A percentile compares a stretch with the other conserved stretches of the same genome.
phyloP scores from a whole-genome alignment of 2,329 filamentous ascomycete species.

The Stagonosporopsis tanaceti region DNA sequence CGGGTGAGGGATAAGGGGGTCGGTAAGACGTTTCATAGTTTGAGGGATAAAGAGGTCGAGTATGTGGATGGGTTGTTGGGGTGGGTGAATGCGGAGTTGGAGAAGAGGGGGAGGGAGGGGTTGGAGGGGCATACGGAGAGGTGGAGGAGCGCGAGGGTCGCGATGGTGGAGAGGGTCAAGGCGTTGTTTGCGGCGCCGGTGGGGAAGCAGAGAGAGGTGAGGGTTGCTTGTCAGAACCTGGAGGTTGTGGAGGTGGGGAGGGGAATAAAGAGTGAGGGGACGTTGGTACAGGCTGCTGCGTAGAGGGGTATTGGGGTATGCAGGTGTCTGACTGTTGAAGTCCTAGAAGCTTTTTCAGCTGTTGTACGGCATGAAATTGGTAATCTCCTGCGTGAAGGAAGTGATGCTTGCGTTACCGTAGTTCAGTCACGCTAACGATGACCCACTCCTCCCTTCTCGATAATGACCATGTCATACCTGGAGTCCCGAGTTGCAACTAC shows the following conservation, averaged over 20 bases:
- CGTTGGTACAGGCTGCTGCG: constrained; percentile 1
- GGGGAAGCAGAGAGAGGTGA: background rate
- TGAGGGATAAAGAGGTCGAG: constrained; percentile 50
- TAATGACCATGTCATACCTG: background rate
- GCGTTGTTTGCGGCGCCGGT: constrained; percentile 33
- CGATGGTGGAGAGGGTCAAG: constrained; percentile 44
- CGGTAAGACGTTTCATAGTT: constrained; percentile 56
- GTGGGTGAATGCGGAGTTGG: constrained; percentile 49
- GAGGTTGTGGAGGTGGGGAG: background rate
- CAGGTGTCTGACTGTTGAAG: background rate
- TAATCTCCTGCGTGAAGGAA: too few relatives aligned
- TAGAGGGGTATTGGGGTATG: background rate
- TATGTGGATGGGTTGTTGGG: constrained; percentile 52
- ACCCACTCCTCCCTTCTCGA: too few relatives aligned
- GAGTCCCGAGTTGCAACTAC: background rate
- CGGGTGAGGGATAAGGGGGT: constrained; percentile 50
- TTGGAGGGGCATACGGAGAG: constrained; percentile 26
- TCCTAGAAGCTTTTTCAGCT: too few relatives aligned
- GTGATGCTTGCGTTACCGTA: too few relatives aligned
- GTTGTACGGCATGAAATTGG: too few relatives aligned
- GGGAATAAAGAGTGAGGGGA: background rate
- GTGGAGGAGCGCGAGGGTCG: constrained; percentile 48
- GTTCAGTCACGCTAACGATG: too few relatives aligned
- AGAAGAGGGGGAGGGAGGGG: constrained; percentile 44
- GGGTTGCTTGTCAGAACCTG: constrained; percentile 2